These are phyloP conservation scores for Plasmodium gaboni DNA, from an alignment of 169 alveolate genomes.

Conservation along the genomic window DNA sequence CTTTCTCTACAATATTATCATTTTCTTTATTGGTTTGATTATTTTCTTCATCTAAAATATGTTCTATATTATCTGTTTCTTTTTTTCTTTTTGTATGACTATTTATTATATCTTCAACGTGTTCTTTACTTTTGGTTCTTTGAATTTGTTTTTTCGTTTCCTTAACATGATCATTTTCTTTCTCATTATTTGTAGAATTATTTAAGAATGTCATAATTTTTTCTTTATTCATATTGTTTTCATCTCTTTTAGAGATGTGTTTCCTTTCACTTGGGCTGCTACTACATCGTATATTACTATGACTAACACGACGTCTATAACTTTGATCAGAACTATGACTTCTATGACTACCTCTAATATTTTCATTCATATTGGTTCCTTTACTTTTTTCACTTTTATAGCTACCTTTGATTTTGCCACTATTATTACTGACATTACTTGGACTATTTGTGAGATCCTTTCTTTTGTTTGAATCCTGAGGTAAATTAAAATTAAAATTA, in stretches of 20 bases:
- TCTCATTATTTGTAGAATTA: too few species aligned
- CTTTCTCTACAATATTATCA: neutral
- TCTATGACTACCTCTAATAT: neutral
- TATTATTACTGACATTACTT: neutral
- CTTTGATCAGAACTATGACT: neutral
- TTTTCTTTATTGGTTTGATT: neutral
- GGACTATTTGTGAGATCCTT: neutral
- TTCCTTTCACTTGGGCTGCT: too few species aligned
- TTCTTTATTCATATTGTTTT: too few species aligned
- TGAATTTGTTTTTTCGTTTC: too few species aligned
- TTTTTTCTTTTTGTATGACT: neutral
- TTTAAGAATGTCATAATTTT: too few species aligned
- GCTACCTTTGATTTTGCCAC: neutral
- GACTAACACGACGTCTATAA: too few species aligned
- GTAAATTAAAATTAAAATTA: slow-evolving; percentile 26
- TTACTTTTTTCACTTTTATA: neutral
- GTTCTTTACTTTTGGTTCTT: too few species aligned
- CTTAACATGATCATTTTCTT: too few species aligned
- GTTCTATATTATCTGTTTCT: neutral
- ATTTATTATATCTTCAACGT: neutral
- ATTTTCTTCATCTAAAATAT: neutral
- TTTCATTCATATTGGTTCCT: neutral
- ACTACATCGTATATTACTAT: too few species aligned
- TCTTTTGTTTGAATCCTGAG: neutral
- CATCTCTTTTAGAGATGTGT: too few species aligned